Evolutionary conservation across 2,329 filamentous ascomycete species (phyloP), one percentile per base, ranked within the genome.

Genomic region (Magnaporthiopsis rhizophila): DNA sequence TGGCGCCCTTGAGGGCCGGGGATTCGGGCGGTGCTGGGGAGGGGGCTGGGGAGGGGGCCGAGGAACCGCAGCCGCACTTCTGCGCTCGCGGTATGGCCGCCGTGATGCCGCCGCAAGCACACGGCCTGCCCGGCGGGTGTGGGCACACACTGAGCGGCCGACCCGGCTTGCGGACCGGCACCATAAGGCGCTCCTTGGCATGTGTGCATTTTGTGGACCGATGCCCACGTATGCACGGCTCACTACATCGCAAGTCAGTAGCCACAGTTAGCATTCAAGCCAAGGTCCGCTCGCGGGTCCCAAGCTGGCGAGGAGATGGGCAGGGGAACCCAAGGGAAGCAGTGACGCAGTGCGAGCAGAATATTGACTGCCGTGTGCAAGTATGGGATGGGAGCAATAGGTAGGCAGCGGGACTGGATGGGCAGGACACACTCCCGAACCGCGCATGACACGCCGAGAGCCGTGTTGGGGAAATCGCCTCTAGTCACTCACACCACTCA

Each of bases 151-250:
- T 90, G 64, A 91, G 75, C 11, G 88, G 89, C 62, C 89, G 82
- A 24, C 89, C 89, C 21, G 89, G 88, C 71, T 90, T 90, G 67
- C 88, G 84, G 21, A 91, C 89, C 28, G 86, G 86, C 3, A 90
- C 79, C 80, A 91, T 86, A 45, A 90, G 77, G 65, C 88, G 84
- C 69, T 90, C 87, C 67, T 82, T 81, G 66, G 80, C 81, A 72
- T 91, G 89, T 61, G 83, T 87, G 74, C 89, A 91, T 79, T 89
- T 90, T 63, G 88, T 90, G 36, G 89, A 91, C 70, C 89, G 86
- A 74, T 91, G 89, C 65, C 89, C 89, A 71, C 88, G 86, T 69
- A 91, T 91, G 73, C 89, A 91, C 71, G 88, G 88, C 80, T 86
- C 86, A 75, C 88, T 91, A 69, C 50, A 53, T 21, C 45, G 18